phyloP scores from a whole-genome alignment of 179 eudicot species.

The Pouteria campechiana region DNA sequence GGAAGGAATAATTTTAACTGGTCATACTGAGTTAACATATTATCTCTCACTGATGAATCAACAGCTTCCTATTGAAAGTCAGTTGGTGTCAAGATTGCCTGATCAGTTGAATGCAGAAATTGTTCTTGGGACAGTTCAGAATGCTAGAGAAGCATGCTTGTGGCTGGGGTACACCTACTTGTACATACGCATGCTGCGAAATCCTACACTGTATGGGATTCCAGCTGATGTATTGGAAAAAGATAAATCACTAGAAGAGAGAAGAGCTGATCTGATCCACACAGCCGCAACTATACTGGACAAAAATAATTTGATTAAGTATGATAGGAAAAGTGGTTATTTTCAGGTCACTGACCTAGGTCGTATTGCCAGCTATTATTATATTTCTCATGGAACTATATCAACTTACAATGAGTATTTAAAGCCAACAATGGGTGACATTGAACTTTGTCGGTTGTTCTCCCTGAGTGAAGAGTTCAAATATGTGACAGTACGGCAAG shows the following conservation, averaged over 20 bases:
- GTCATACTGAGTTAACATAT: slow-evolving; percentile 74
- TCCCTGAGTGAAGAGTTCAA: slow-evolving; percentile 94
- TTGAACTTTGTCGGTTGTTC: slow-evolving; percentile 89
- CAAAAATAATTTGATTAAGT: slow-evolving; percentile 82
- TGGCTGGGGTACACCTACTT: slow-evolving; percentile 89
- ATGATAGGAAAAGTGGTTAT: slow-evolving; percentile 94
- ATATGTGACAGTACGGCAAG: slow-evolving; percentile 89
- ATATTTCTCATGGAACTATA: slow-evolving; percentile 84
- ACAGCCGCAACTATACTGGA: slow-evolving; percentile 83
- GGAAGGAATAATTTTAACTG: slow-evolving; percentile 90
- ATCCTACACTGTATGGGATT: slow-evolving; percentile 79
- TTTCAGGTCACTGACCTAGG: slow-evolving; percentile 94
- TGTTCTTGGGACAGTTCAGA: slow-evolving; percentile 91
- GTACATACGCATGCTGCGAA: slow-evolving; percentile 80
- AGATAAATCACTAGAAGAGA: slow-evolving; percentile 50
- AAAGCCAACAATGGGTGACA: slow-evolving; percentile 97
- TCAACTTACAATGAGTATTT: slow-evolving; percentile 86
- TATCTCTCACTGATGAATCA: slow-evolving; percentile 94
- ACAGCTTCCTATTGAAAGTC: slow-evolving; percentile 96
- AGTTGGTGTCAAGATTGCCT: slow-evolving; percentile 79
- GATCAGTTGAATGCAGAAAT: slow-evolving; percentile 98
- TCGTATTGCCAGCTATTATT: slow-evolving; percentile 88
- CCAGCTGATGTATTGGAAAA: slow-evolving; percentile 43
- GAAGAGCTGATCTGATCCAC: slow-evolving; percentile 93
- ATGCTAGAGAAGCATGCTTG: slow-evolving; percentile 84